phyloP scores from a whole-genome alignment of 306 rosid species.

The Elaeagnus macrophylla region DNA sequence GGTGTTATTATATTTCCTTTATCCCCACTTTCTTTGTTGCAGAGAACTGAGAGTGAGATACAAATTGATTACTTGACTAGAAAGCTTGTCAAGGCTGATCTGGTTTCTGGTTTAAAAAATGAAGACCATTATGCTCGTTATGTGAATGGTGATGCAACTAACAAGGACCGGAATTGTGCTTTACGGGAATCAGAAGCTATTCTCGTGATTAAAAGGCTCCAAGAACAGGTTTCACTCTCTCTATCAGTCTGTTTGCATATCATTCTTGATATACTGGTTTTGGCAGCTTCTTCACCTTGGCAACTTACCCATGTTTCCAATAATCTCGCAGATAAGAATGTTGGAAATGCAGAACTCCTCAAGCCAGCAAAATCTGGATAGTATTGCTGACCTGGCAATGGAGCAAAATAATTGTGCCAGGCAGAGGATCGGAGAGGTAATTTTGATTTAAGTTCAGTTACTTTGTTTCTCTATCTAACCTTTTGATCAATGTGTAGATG shows the following conservation, averaged over 20 bases:
- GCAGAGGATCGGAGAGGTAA: constrained; percentile 71
- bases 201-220: constrained; percentile 73
- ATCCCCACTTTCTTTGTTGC: constrained; percentile 11
- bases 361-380: constrained; percentile 64
- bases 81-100: constrained; percentile 38
- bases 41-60: constrained; percentile 64
- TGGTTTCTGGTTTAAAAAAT: constrained; percentile 17
- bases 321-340: constrained; percentile 55
- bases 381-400: constrained; percentile 61
- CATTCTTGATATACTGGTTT: no score
- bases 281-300: no score
- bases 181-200: constrained; percentile 57
- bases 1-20: constrained; percentile 10
- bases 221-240: constrained; percentile 54
- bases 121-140: constrained; percentile 24
- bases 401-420: constrained; percentile 54
- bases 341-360: constrained; percentile 74
- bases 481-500: neutral
- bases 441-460: constrained; percentile 12
- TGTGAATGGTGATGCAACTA: constrained; percentile 16
- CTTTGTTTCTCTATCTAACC: neutral
- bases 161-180: constrained; percentile 40
- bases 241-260: neutral
- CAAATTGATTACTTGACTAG: constrained; percentile 54
- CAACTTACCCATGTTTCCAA: no score